Evolutionary conservation across 768 basidiomycete genomes (phyloP), one percentile per base, ranked within the genome.

Genomic region (Aureoboletus auriporus): DNA sequence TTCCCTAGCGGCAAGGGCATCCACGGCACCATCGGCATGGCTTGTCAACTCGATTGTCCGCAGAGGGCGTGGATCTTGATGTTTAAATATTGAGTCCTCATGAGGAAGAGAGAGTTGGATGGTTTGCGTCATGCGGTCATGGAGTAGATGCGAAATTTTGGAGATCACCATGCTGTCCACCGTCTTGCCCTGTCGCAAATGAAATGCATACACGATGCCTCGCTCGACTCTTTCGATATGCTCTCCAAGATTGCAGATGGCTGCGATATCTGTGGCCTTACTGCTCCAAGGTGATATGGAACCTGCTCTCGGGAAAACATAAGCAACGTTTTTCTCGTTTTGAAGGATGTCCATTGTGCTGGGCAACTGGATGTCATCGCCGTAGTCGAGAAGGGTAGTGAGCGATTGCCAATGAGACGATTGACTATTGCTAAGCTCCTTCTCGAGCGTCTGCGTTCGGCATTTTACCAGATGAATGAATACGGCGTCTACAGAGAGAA

Each of bases 261-360:
- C 71, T 17, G 94, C 80, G 47, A 99, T 98, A 64, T 99, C 94
- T 0, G 95, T 97, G 2, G 96, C 95, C 70, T 99, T 99, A 69
- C 90, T 95, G 6, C 95, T 97, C 96, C 96, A 99, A 2, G 96
- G 94, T 5, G 95, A 97, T 59, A 98, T 86, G 4, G 94, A 93
- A 4, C 95, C 94, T 8, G 82, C 76, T 49, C 94, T 73, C 10
- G 94, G 94, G 6, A 88, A 71, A 35, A 96, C 82, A 63, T 82
- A 95, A 36, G 83, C 69, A 10, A 83, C 70, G 42, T 80, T 78
- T 26, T 57, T 49, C 37, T 53, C 55, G 9, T 62, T 62, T 14
- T 62, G 60, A 43, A 72, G 58, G 26, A 66, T 60, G 17, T 63
- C 53, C 10, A 63, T 53, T 0, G 84, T 83, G 7, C 58, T 67